These are phyloP conservation scores for Ceratobasidium sp. DNA, from an alignment of 1,284 basidiomycete species.

Conservation along the genomic window DNA sequence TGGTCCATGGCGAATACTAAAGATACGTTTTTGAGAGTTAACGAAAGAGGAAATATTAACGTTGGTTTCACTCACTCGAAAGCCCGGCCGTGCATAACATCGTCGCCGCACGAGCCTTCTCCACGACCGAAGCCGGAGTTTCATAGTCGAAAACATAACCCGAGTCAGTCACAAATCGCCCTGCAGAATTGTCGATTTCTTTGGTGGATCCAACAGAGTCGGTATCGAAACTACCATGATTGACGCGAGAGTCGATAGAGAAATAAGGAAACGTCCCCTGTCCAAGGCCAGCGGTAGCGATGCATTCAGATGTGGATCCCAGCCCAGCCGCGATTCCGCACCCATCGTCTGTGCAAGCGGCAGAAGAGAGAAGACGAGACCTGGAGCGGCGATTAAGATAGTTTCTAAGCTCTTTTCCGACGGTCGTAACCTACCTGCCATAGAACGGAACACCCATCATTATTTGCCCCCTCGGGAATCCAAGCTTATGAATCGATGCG, in stretches of 20 bases:
- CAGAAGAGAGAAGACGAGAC: conserved; percentile 9
- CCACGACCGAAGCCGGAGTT: conserved; percentile 27
- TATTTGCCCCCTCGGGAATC: conserved; percentile 31
- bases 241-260: conserved; percentile 9
- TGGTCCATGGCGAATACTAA: conserved; percentile 36
- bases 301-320: conserved; percentile 38
- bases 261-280: conserved; percentile 45
- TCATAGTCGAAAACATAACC: conserved; percentile 41
- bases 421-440: conserved; percentile 12
- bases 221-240: neutral
- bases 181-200: conserved; percentile 10
- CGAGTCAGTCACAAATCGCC: conserved; percentile 19
- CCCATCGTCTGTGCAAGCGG: conserved; percentile 30
- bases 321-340: conserved; percentile 19
- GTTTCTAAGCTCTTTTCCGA: neutral
- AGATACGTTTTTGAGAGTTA: no score
- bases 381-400: neutral
- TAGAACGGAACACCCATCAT: conserved; percentile 47
- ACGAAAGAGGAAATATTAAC: no score
- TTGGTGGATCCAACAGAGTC: neutral
- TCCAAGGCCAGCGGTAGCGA: conserved; percentile 9
- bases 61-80: conserved; percentile 2
- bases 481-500: conserved; percentile 28
- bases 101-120: conserved; percentile 36
- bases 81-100: conserved; percentile 33